Conservation (phyloP, 192 early-diverging fungal genomes). For the Mortierella claussenii region DNA sequence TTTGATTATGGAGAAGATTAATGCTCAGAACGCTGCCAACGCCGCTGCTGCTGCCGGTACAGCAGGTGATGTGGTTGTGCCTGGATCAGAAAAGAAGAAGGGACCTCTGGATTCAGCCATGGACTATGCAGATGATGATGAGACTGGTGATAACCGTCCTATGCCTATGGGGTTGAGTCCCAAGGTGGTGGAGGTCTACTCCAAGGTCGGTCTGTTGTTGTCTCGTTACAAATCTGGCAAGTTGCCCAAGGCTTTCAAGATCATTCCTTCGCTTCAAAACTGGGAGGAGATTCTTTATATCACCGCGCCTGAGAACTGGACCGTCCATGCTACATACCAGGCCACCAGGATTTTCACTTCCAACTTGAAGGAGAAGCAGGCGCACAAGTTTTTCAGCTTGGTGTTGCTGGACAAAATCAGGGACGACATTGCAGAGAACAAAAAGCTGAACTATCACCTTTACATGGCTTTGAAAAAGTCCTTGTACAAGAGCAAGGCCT, state of each 20-base stretch:
- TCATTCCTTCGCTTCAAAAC: conserved; percentile 93
- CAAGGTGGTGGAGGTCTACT: conserved; percentile 95
- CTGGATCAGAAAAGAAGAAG: conserved; percentile 49
- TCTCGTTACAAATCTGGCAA: conserved; percentile 94
- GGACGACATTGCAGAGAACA: conserved; percentile 96
- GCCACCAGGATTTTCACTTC: conserved; percentile 97
- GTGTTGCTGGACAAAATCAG: conserved; percentile 93
- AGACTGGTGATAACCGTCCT: conserved; percentile 41
- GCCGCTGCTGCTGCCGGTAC: conserved; percentile 40
- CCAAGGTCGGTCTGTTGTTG: conserved; percentile 91
- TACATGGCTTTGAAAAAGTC: conserved; percentile 98
- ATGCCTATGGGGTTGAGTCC: conserved; percentile 75
- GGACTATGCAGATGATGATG: conserved; percentile 53
- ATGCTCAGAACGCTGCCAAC: conserved; percentile 71
- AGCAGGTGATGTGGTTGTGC: conserved; percentile 27
- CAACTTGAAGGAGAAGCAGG: conserved; percentile 94
- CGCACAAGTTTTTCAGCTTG: conserved; percentile 90
- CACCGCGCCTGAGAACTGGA: conserved; percentile 93
- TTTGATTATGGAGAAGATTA: conserved; percentile 96
- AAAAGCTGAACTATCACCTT: conserved; percentile 97
- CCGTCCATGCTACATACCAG: conserved; percentile 95
- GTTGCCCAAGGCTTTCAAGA: conserved; percentile 99
- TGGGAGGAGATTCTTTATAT: conserved; percentile 98
- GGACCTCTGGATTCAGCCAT: conserved; percentile 46
- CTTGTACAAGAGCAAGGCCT: conserved; percentile 95